Conservation (phyloP, 495 filamentous ascomycete species). For the Sabuloglossum arenarium region DNA sequence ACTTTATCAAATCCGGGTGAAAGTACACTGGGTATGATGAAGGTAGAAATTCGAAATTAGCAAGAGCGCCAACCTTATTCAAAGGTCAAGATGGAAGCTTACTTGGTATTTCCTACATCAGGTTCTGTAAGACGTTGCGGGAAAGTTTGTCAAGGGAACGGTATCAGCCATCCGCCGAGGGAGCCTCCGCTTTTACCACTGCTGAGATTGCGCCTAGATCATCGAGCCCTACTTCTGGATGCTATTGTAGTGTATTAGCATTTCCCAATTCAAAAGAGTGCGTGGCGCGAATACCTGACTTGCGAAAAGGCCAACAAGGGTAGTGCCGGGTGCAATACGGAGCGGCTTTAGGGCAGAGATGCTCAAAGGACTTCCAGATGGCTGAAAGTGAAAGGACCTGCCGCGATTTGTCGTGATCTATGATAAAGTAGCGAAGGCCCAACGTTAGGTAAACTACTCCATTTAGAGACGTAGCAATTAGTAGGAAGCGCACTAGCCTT, state of each 20-base stretch:
- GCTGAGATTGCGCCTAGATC: background rate
- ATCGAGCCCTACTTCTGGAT: background rate
- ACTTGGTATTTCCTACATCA: no score
- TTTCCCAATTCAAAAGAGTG: background rate
- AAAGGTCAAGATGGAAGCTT: no score
- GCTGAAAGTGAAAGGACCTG: background rate
- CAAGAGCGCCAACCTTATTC: no score
- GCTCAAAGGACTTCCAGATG: background rate
- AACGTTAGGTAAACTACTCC: background rate
- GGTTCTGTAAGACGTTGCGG: no score
- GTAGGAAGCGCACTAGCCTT: constrained; percentile 6
- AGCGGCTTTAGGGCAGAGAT: background rate
- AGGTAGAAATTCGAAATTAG: no score
- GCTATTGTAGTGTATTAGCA: background rate
- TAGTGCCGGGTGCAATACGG: background rate
- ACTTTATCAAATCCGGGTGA: no score
- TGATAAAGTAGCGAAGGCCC: background rate
- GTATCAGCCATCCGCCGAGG: no score
- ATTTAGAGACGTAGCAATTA: background rate
- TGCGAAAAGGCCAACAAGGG: background rate
- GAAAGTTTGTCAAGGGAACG: no score
- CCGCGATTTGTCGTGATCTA: background rate
- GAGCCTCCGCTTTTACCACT: background rate
- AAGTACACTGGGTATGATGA: no score
- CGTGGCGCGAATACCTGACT: background rate